A percentile compares a stretch with the other conserved stretches of the same genome.
Conservation (phyloP, 208 protist genomes). For the Acanthamoeba healyi region DNA sequence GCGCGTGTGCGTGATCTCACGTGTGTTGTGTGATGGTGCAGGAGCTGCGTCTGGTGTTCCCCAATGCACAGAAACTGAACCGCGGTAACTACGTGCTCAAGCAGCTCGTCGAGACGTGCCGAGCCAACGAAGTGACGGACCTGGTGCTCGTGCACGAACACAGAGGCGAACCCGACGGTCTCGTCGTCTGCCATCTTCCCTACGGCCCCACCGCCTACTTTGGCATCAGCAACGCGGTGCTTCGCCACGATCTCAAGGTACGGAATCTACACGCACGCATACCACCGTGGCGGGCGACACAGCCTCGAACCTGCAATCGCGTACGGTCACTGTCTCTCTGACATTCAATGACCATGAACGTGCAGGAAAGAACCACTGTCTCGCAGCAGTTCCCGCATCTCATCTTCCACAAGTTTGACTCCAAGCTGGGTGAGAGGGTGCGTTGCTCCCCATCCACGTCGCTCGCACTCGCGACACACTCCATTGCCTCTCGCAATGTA, state of each 20-base stretch:
- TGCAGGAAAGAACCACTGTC: slow-evolving; percentile 87
- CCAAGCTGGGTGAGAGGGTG: slow-evolving; percentile 96
- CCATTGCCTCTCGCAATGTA: background rate
- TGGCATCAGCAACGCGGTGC: slow-evolving; percentile 96
- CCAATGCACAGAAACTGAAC: slow-evolving; percentile 98
- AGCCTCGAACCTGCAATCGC: no score
- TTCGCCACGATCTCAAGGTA: slow-evolving; percentile 97
- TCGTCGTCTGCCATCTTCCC: slow-evolving; percentile 98
- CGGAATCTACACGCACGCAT: slow-evolving; percentile 61
- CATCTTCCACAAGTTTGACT: slow-evolving; percentile 98
- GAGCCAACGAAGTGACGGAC: slow-evolving; percentile 96
- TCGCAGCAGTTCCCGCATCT: slow-evolving; percentile 98
- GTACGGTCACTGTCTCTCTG: no score
- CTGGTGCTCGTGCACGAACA: slow-evolving; percentile 99
- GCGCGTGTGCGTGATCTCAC: no score
- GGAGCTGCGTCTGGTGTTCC: slow-evolving; percentile 98
- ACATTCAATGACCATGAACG: no score
- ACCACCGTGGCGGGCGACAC: no score
- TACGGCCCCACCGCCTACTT: slow-evolving; percentile 99
- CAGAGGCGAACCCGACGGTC: slow-evolving; percentile 97
- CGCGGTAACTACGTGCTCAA: slow-evolving; percentile 96
- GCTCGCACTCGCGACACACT: background rate
- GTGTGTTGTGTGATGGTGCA: background rate
- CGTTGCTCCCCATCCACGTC: background rate
- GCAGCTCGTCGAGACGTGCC: slow-evolving; percentile 96